phyloP scores from a whole-genome alignment of 345 rosid species.

The Pistacia integerrima region DNA sequence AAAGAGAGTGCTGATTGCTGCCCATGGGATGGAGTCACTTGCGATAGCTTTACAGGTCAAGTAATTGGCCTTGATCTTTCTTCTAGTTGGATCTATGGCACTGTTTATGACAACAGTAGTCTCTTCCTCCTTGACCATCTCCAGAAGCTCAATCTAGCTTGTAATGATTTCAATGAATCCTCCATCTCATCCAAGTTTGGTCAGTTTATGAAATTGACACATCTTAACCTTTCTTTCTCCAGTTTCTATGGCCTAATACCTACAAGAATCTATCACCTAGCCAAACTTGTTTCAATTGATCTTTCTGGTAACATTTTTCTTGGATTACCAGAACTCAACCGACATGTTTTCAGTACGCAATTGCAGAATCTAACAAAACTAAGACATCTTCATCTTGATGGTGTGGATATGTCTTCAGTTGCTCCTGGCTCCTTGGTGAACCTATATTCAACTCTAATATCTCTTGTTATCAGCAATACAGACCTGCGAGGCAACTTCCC shows the following conservation, averaged over 20 bases:
- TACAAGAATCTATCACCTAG: not conserved
- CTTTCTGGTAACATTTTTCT: not conserved
- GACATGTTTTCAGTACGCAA: not conserved
- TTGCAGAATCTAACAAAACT: slow-evolving; percentile 15
- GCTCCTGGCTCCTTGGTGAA: slow-evolving; percentile 10
- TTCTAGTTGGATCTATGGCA: slow-evolving; percentile 3
- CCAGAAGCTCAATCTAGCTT: slow-evolving; percentile 28
- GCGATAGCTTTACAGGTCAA: slow-evolving; percentile 19
- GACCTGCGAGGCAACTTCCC: slow-evolving; percentile 12
- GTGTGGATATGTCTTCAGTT: not conserved
- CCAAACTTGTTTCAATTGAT: slow-evolving; percentile 26
- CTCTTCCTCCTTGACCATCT: slow-evolving; percentile 31
- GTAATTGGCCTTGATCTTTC: slow-evolving; percentile 27
- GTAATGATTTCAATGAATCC: slow-evolving; percentile 19
- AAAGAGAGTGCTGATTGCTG: slow-evolving; percentile 32
- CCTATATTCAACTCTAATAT: slow-evolving; percentile 12
- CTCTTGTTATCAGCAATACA: not conserved
- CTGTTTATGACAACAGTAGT: slow-evolving; percentile 14
- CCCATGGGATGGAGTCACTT: slow-evolving; percentile 36
- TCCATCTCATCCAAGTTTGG: slow-evolving; percentile 2
- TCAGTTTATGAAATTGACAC: slow-evolving; percentile 6
- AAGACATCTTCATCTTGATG: not conserved
- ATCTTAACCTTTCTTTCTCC: slow-evolving; percentile 14
- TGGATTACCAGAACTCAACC: not conserved
- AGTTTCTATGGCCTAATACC: slow-evolving; percentile 3